Conservation (phyloP, 345 rosid species). For the Hibiscus tridactylites region DNA sequence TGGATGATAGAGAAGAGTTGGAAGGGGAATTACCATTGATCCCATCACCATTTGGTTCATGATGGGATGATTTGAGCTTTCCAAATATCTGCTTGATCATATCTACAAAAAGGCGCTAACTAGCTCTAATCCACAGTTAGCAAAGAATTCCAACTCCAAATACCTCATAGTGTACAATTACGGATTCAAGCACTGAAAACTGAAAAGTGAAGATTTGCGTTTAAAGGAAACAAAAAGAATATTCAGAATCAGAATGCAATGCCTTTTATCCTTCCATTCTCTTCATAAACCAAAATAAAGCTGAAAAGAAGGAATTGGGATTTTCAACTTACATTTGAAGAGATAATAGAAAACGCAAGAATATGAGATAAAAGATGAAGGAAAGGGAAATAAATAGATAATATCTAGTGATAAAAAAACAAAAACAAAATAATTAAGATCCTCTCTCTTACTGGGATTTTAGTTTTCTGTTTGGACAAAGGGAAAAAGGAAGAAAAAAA, state of each 20-base stretch:
- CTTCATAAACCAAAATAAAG: neutral
- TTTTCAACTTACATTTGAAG: slow-evolving; percentile 13
- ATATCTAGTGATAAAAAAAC: too few species aligned
- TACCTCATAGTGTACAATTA: slow-evolving; percentile 8
- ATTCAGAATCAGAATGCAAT: neutral
- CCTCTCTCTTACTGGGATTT: too few species aligned
- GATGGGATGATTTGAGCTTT: slow-evolving; percentile 48
- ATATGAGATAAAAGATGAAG: neutral
- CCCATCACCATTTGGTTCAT: slow-evolving; percentile 39
- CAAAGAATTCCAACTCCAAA: slow-evolving; percentile 11
- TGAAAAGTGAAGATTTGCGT: slow-evolving; percentile 1
- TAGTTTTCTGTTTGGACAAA: too few species aligned
- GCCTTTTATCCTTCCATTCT: neutral
- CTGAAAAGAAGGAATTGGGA: neutral
- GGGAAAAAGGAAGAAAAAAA: too few species aligned
- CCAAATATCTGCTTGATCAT: slow-evolving; percentile 82
- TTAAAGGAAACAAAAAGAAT: neutral
- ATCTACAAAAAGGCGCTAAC: slow-evolving; percentile 19
- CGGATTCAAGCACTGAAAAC: neutral
- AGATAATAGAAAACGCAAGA: slow-evolving; percentile 16
- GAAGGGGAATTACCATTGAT: slow-evolving; percentile 23
- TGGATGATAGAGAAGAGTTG: slow-evolving; percentile 26
- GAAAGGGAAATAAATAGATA: too few species aligned
- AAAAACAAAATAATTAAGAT: too few species aligned
- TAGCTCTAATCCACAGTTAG: slow-evolving; percentile 11